These are phyloP conservation scores for Teunomyces kruisii DNA, from an alignment of 805 yeast species.

Conservation along the genomic window DNA sequence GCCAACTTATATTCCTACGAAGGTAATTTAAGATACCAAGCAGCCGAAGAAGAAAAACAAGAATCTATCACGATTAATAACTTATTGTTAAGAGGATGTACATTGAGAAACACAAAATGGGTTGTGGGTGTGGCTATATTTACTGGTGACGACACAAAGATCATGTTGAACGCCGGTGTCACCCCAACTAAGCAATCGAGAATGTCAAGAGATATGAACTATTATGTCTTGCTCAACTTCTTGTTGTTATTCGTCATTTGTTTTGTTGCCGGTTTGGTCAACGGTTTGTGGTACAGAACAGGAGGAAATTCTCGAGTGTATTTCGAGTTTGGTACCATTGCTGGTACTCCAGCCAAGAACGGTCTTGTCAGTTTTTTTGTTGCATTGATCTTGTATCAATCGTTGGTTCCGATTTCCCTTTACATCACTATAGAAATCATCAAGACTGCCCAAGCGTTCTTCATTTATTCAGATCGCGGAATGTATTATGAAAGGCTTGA, in stretches of 20 bases:
- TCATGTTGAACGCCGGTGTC: slow-evolving; percentile 74
- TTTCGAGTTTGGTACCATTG: slow-evolving; percentile 64
- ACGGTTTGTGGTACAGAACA: slow-evolving; percentile 60
- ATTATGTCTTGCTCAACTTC: slow-evolving; percentile 66
- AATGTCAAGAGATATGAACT: slow-evolving; percentile 64
- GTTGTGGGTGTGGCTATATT: slow-evolving; percentile 71
- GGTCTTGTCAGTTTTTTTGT: slow-evolving; percentile 73
- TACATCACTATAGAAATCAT: slow-evolving; percentile 78
- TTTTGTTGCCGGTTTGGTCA: slow-evolving; percentile 66
- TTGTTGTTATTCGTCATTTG: slow-evolving; percentile 60
- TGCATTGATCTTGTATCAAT: slow-evolving; percentile 69
- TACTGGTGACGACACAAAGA: slow-evolving; percentile 75
- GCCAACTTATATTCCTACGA: slow-evolving; percentile 74
- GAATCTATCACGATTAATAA: slow-evolving; percentile 67
- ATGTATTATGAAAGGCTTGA: slow-evolving; percentile 71
- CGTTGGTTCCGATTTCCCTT: slow-evolving; percentile 77
- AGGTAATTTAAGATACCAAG: slow-evolving; percentile 51
- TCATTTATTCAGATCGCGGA: slow-evolving; percentile 66
- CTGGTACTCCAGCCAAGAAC: slow-evolving; percentile 57
- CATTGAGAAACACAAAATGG: slow-evolving; percentile 76
- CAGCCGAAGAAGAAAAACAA: slow-evolving; percentile 20
- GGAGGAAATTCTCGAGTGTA: slow-evolving; percentile 45
- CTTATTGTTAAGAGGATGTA: slow-evolving; percentile 67
- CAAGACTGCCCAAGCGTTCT: slow-evolving; percentile 73
- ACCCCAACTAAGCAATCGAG: slow-evolving; percentile 74